Evolutionary conservation across 305 asterid species (phyloP).

Genomic region (Fraxinus greggii): DNA sequence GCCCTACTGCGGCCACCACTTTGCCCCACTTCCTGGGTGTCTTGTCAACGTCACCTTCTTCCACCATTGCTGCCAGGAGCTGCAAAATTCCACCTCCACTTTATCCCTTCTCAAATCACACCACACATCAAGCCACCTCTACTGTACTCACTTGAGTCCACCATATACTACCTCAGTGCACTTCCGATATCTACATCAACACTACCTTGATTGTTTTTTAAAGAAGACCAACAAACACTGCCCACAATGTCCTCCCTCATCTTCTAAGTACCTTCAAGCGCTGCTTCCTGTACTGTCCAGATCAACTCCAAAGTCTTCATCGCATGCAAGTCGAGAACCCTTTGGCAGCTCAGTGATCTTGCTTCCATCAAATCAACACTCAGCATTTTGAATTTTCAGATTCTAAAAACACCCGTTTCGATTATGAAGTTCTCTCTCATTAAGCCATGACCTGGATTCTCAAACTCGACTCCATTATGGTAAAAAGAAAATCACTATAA

Average conservation of each 20-base stretch:
- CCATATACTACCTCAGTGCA: slow-evolving; percentile 17
- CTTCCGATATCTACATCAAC: slow-evolving; percentile 22
- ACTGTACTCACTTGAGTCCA: slow-evolving; percentile 23
- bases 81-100: slow-evolving; percentile 30
- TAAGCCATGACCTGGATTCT: slow-evolving; percentile 53
- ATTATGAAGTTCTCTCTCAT: slow-evolving; percentile 36
- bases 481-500: slow-evolving; percentile 15
- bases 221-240: slow-evolving; percentile 31
- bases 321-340: slow-evolving; percentile 71
- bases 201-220: slow-evolving; percentile 22
- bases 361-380: slow-evolving; percentile 63
- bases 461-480: slow-evolving; percentile 67
- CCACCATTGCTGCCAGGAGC: slow-evolving; percentile 29
- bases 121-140: slow-evolving; percentile 24
- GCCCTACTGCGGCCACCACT: slow-evolving; percentile 33
- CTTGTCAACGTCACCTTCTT: slow-evolving; percentile 20
- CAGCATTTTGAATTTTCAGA: slow-evolving; percentile 47
- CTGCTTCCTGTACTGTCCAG: slow-evolving; percentile 75
- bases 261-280: slow-evolving; percentile 53
- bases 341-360: slow-evolving; percentile 65
- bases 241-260: slow-evolving; percentile 44
- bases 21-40: slow-evolving; percentile 10
- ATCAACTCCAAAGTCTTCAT: slow-evolving; percentile 69
- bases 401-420: slow-evolving; percentile 37
- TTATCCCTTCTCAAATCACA: slow-evolving; percentile 27